Base-by-base conservation (phyloP, 2,329 filamentous ascomycete genomes). In the Cytospora leucostoma region DNA sequence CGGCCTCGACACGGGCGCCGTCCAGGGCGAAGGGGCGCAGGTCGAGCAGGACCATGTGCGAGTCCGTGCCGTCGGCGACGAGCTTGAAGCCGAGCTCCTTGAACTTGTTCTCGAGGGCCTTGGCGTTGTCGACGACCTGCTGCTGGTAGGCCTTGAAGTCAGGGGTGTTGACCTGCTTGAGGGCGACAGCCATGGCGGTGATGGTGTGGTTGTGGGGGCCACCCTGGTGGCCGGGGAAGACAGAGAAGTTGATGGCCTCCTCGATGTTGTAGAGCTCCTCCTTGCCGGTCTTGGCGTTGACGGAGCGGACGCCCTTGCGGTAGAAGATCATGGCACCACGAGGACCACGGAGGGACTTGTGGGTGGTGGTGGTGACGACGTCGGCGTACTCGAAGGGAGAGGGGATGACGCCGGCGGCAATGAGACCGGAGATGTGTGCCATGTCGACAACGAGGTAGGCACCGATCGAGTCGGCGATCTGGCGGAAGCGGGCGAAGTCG, bases 311-410 rank as follows among this genome's bases (percentile, higher is more conserved):
- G 68, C 95, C 95, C 84, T 96, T 97, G 79, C 95, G 92, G 88
- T 93, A 99, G 87, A 99, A 99, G 82, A 99, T 99, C 95, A 99
- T 99, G 76, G 95, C 95, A 74, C 95, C 95, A 77, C 95, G 92
- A 65, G 95, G 95, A 65, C 95, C 95, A 79, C 95, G 93, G 71
- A 99, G 90, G 62, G 93, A 97, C 86, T 99, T 99, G 88, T 99
- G 95, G 54, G 95, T 99, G 67, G 95, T 99, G 67, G 95, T 99
- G 67, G 95, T 99, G 71, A 99, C 95, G 63, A 99, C 90, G 75
- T 99, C 95, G 69, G 95, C 94, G 77, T 96, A 83, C 68, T 87
- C 83, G 82, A 99, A 99, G 52, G 95, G 95, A 56, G 92, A 93
- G 67, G 93, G 92, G 74, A 98, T 95, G 70, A 97, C 95, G 71